Conservation (phyloP, 768 basidiomycete species). For the Lactarius deliciosus region DNA sequence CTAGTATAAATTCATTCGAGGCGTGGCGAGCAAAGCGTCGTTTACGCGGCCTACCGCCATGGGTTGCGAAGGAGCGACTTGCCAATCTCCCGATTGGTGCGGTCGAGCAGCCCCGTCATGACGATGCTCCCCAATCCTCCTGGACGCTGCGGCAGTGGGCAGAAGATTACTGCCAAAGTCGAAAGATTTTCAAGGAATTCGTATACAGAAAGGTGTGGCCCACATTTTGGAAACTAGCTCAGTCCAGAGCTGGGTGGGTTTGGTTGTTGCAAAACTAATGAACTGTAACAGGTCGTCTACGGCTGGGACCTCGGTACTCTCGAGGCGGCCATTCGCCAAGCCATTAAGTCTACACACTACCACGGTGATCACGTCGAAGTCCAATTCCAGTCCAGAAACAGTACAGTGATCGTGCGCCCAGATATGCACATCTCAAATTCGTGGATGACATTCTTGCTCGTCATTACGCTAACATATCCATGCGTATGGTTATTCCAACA, state of each 20-base stretch:
- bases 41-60: constrained; percentile 52
- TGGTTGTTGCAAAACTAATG: neutral
- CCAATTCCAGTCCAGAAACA: constrained; percentile 46
- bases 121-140: constrained; percentile 29
- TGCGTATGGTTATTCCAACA: constrained; percentile 80
- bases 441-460: constrained; percentile 69
- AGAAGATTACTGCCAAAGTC: constrained; percentile 74
- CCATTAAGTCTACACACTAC: constrained; percentile 44
- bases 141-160: constrained; percentile 57
- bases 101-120: constrained; percentile 9
- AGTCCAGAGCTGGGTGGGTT: neutral
- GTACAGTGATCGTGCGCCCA: constrained; percentile 64
- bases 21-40: constrained; percentile 47
- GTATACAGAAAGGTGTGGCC: constrained; percentile 60
- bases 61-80: constrained; percentile 34
- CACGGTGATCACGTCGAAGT: constrained; percentile 47
- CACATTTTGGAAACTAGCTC: too few species aligned
- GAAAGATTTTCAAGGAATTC: constrained; percentile 75
- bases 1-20: constrained; percentile 45
- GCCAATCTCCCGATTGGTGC: constrained; percentile 10
- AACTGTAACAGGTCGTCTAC: constrained; percentile 47
- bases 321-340: constrained; percentile 39
- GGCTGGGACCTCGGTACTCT: constrained; percentile 55
- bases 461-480: constrained; percentile 70
- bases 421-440: constrained; percentile 62